Base-by-base conservation (phyloP, 2,329 filamentous ascomycete species). In the Myriangium duriaei region DNA sequence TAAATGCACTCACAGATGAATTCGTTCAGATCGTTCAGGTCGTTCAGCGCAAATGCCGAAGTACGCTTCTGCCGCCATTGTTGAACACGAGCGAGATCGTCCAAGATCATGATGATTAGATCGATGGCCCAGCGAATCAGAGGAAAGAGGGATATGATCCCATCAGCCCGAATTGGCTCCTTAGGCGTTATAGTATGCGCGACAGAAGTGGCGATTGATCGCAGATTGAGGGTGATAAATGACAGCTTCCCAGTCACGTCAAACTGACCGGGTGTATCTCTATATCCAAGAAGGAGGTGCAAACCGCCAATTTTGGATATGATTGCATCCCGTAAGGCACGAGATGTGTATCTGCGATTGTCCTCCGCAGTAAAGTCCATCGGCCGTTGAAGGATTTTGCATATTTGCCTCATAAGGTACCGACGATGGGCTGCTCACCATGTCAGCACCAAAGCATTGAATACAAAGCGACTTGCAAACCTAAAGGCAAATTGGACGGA, bases 301-400 rank as follows among this genome's bases (percentile, higher is more conserved):
- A 91, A 74, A 50, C 83, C 82, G 10, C 95, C 65, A 40, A 77
- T 83, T 40, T 82, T 70, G 43, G 85, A 80, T 32, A 95, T 70
- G 24, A 76, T 68, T 3, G 69, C 65, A 50, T 91, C 87, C 42
- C 78, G 69, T 45, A 91, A 72, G 21, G 93, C 64, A 42, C 77
- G 69, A 53, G 60, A 32, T 37, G 48, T 60, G 47, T 49, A 45
- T 43, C 88, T 78, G 48, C 81, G 74, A 31, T 74, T 71, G 2
- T 74, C 64, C 43, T 93, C 83, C 34, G 82, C 72, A 0, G 84
- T 81, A 52, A 87, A 92, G 59, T 96, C 88, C 33, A 87, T 74
- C 34, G 78, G 75, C 18, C 83, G 68, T 45, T 78, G 79, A 36
- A 87, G 63, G 41, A 81, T 74, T 29, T 73, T 69, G 37, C 83